phyloP scores from a whole-genome alignment of 176 grass and related monocot species.

The Luzula sylvatica region DNA sequence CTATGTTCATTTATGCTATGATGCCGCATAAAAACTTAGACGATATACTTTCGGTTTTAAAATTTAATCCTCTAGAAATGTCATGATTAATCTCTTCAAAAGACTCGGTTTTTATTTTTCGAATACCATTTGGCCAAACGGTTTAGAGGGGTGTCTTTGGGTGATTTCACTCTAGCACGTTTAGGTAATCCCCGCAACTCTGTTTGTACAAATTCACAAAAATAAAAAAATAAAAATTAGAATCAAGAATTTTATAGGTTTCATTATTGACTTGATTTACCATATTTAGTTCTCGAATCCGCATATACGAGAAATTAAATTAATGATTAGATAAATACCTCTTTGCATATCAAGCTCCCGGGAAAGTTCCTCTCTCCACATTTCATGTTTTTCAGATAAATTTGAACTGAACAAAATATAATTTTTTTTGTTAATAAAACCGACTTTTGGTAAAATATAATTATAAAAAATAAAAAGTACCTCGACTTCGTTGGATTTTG shows the following conservation, averaged over 20 bases:
- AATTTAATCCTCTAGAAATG: too few species aligned
- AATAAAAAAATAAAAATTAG: too few species aligned
- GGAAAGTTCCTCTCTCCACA: constrained; percentile 91
- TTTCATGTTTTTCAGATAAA: constrained; percentile 58
- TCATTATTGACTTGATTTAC: too few species aligned
- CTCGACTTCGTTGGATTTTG: too few species aligned
- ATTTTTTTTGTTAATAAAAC: constrained; percentile 25
- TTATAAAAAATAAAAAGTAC: too few species aligned
- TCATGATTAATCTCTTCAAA: too few species aligned
- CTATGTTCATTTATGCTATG: too few species aligned
- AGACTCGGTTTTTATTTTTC: neutral
- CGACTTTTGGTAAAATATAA: too few species aligned
- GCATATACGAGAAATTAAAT: neutral
- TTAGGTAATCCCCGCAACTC: constrained; percentile 57
- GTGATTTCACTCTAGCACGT: constrained; percentile 60
- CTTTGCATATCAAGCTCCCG: constrained; percentile 86
- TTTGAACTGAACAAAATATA: constrained; percentile 38
- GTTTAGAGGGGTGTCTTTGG: constrained; percentile 30
- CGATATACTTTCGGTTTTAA: too few species aligned
- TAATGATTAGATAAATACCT: constrained; percentile 30
- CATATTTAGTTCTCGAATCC: too few species aligned
- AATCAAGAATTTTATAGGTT: too few species aligned
- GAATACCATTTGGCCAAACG: constrained; percentile 40
- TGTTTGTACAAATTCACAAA: constrained; percentile 16
- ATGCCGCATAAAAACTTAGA: too few species aligned